Percentiles rank a stretch among this genome's conserved stretches.
Evolutionary conservation across 2,329 filamentous ascomycete genomes (phyloP).

Genomic region (Xylaria sp.): DNA sequence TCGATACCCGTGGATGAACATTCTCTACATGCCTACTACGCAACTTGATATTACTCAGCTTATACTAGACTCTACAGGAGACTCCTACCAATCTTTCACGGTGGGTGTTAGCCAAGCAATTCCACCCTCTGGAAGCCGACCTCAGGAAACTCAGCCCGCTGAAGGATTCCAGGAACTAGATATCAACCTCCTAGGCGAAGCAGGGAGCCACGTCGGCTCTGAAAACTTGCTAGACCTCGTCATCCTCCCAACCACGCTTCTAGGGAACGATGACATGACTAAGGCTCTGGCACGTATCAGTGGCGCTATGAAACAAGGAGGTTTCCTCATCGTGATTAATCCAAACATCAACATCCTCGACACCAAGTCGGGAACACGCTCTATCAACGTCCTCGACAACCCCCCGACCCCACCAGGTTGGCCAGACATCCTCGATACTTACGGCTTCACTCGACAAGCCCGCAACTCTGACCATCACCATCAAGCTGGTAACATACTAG

Average conservation of each 20-base stretch:
- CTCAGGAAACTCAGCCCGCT: background rate
- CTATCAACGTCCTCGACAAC: slow-evolving; percentile 2
- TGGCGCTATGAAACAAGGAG: slow-evolving; percentile 44
- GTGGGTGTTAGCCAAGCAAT: slow-evolving; percentile 33
- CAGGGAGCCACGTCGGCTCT: slow-evolving; percentile 20
- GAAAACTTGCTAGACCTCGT: slow-evolving; percentile 40
- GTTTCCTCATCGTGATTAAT: slow-evolving; percentile 44
- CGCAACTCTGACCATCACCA: slow-evolving; percentile 43
- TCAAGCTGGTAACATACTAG: slow-evolving; percentile 43
- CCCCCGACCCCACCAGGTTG: slow-evolving; percentile 42
- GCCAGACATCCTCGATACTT: slow-evolving; percentile 42
- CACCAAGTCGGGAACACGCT: slow-evolving; percentile 24
- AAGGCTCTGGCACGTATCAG: slow-evolving; percentile 39
- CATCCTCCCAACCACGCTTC: slow-evolving; percentile 43
- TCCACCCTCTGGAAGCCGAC: slow-evolving; percentile 8
- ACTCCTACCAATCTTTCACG: slow-evolving; percentile 42
- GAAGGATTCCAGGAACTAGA: slow-evolving; percentile 18
- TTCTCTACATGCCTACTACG: slow-evolving; percentile 45
- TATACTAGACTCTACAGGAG: slow-evolving; percentile 41
- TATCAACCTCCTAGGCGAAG: slow-evolving; percentile 33
- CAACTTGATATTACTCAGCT: slow-evolving; percentile 40
- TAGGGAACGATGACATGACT: slow-evolving; percentile 35
- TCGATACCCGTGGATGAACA: slow-evolving; percentile 47
- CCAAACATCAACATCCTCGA: slow-evolving; percentile 8
- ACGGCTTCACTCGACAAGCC: slow-evolving; percentile 42